Base-by-base conservation (phyloP, 1,284 basidiomycete species). In the Boletellus deceptivus region DNA sequence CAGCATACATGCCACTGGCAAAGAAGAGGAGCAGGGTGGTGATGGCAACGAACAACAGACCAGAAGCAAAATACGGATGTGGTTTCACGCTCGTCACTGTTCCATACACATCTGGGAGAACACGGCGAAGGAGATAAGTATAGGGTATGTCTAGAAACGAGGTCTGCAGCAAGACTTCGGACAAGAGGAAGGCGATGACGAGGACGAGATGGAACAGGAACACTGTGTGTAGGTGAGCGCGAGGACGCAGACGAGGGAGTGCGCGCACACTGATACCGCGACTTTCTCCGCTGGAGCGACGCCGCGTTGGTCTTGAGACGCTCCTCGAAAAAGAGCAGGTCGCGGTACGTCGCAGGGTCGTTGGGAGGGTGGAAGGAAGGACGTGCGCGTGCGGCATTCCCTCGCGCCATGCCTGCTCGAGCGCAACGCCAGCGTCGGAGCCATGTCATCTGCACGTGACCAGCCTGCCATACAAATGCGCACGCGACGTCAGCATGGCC, bases 11-110 rank as follows among this genome's bases (percentile, higher is more conserved):
- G 8, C 96, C 96, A 60, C 90, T 95, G 2, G 93, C 93, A 67
- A 98, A 98, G 79, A 99, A 98, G 35, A 99, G 79, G 29, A 91
- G 83, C 8, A 98, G 81, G 1, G 93, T 97, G 11, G 93, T 95
- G 51, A 91, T 82, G 24, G 87, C 83, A 39, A 96, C 90, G 53
- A 93, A 89, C 13, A 94, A 75, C 43, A 92, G 70, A 3, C 88
- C 91, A 39, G 83, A 86, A 7, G 83, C 76, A 55, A 90, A 71
- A 66, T 90, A 93, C 13, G 86, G 85, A 60, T 81, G 84, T 1
- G 84, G 70, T 18, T 70, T 68, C 16, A 80, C 72, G 37, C 75
- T 67, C 4, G 64, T 66, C 39, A 78, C 70, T n/a, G 67, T 58
- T 4, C 69, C 67, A 58, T 80, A 79, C 13, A 75, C 65, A 25